A percentile compares a stretch with the other conserved stretches of the same genome.
These are phyloP conservation scores for Arabidopsis lyrata DNA, from an alignment of 441 rosid genomes.

Conservation along the genomic window DNA sequence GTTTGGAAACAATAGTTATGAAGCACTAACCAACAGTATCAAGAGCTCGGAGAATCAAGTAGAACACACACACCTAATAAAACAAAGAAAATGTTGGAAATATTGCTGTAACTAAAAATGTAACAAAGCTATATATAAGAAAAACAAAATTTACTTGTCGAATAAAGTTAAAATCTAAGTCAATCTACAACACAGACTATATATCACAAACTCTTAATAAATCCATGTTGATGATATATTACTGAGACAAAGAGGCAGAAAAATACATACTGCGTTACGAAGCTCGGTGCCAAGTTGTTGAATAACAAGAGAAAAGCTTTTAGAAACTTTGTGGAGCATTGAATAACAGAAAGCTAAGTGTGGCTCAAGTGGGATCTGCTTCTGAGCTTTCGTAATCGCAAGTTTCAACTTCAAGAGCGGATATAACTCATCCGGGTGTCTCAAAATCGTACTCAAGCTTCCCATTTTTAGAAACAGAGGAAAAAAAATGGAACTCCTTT, in stretches of 20 bases:
- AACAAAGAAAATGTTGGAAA: conserved; percentile 12
- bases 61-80: conserved; percentile 85
- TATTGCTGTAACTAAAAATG: neutral
- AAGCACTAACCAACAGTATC: conserved; percentile 88
- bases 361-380: conserved; percentile 87
- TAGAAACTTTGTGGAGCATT: conserved; percentile 86
- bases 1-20: conserved; percentile 1
- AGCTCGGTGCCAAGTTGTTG: conserved; percentile 84
- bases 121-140: neutral
- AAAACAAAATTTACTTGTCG: too few relatives aligned
- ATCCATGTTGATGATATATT: neutral
- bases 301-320: conserved; percentile 82
- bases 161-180: too few relatives aligned
- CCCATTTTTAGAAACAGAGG: conserved; percentile 48
- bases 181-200: too few relatives aligned
- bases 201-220: too few relatives aligned
- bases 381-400: conserved; percentile 72
- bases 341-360: conserved; percentile 89
- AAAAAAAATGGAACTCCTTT: neutral
- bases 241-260: conserved; percentile 26
- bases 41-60: conserved; percentile 95
- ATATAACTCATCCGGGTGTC: conserved; percentile 79
- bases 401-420: conserved; percentile 80
- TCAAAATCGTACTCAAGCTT: conserved; percentile 65
- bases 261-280: conserved; percentile 71